These are phyloP conservation scores for Durusdinium trenchii DNA, from an alignment of 73 alveolate species.

Conservation along the genomic window DNA sequence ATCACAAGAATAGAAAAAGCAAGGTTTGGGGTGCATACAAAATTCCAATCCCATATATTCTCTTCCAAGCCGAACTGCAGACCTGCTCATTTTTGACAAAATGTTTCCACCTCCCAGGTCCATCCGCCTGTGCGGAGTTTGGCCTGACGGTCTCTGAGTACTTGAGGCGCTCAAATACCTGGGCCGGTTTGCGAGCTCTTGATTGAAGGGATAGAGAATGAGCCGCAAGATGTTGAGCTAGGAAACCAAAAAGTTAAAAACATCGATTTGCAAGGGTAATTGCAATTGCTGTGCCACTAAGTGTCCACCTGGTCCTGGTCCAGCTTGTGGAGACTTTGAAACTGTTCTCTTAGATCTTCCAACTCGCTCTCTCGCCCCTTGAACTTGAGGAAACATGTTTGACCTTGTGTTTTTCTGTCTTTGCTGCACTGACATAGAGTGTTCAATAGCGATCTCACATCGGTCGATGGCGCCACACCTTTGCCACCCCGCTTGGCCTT, in stretches of 20 bases:
- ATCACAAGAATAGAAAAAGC: neutral
- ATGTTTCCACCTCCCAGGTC: neutral
- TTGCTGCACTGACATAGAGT: neutral
- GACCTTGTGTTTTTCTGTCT: neutral
- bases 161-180: conserved; percentile 29
- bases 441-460: neutral
- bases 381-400: neutral
- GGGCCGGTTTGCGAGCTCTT: neutral
- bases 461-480: neutral
- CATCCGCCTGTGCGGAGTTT: neutral
- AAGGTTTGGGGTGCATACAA: neutral
- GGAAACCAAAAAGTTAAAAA: neutral
- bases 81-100: neutral
- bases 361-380: neutral
- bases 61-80: neutral
- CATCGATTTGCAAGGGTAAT: neutral
- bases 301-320: neutral
- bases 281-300: neutral
- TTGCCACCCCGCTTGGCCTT: neutral
- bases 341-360: neutral
- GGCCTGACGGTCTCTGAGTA: neutral
- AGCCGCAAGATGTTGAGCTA: neutral
- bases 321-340: neutral
- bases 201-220: neutral
- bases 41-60: neutral